phyloP scores from a whole-genome alignment of 2,329 filamentous ascomycete species.

The Cercospora sp. region DNA sequence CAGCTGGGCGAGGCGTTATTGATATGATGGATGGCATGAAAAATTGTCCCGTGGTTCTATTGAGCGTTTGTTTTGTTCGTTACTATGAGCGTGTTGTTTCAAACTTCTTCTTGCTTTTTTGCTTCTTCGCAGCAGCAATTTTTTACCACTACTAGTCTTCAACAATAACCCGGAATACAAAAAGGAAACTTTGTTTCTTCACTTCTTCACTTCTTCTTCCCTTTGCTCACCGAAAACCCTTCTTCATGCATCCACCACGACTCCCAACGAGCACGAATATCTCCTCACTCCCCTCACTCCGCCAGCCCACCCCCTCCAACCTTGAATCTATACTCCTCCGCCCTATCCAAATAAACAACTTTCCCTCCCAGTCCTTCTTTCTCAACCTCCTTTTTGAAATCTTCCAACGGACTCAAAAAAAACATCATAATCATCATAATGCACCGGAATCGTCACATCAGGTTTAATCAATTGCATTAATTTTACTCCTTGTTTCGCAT shows the following conservation, averaged over 20 bases:
- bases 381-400: slow-evolving; percentile 60
- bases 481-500: slow-evolving; percentile 62
- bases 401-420: slow-evolving; percentile 58
- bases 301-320: slow-evolving; percentile 36
- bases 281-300: no score
- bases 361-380: slow-evolving; percentile 53
- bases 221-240: no score
- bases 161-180: background rate
- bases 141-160: background rate
- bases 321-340: slow-evolving; percentile 58
- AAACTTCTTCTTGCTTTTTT: background rate
- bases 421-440: slow-evolving; percentile 65
- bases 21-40: background rate
- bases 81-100: background rate
- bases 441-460: slow-evolving; percentile 63
- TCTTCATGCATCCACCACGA: no score
- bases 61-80: background rate
- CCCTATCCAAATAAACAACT: slow-evolving; percentile 62
- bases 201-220: no score
- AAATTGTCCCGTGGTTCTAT: background rate
- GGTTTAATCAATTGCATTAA: slow-evolving; percentile 61
- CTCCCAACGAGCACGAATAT: no score
- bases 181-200: no score
- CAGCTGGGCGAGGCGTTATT: background rate
- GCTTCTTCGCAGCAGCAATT: background rate